A percentile compares a stretch with the other conserved stretches of the same genome.
Evolutionary conservation across 148 eudicot genomes (phyloP).

Genomic region (Diospyros kaki): DNA sequence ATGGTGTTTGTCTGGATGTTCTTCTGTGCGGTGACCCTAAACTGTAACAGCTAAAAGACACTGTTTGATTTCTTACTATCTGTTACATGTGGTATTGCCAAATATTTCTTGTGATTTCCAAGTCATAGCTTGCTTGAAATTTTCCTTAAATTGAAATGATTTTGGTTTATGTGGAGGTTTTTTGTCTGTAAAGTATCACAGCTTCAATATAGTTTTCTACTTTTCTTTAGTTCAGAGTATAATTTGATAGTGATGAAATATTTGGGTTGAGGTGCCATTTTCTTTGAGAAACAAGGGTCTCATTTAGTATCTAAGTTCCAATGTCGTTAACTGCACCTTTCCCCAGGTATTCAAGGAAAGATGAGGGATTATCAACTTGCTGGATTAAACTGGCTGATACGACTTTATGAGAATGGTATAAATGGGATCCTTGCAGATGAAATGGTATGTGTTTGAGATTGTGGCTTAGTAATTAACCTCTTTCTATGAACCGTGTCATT

Average conservation of each 20-base stretch:
- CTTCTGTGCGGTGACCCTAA: too few species aligned
- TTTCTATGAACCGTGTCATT: background rate
- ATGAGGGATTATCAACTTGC: slow-evolving; percentile 99
- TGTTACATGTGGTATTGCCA: background rate
- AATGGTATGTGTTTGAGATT: slow-evolving; percentile 46
- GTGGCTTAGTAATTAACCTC: background rate
- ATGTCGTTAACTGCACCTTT: background rate
- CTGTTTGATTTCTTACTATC: background rate
- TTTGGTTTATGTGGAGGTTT: background rate
- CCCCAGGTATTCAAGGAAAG: slow-evolving; percentile 91
- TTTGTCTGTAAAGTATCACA: background rate
- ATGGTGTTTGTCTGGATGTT: too few species aligned
- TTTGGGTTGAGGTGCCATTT: background rate
- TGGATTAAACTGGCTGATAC: slow-evolving; percentile 94
- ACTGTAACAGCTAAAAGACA: too few species aligned
- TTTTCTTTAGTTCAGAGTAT: background rate
- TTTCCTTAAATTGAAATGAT: background rate
- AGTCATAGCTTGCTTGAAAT: too few species aligned
- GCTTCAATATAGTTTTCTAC: background rate
- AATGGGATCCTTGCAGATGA: slow-evolving; percentile 99
- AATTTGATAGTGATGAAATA: background rate
- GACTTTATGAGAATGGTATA: slow-evolving; percentile 95
- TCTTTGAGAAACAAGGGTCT: too few species aligned
- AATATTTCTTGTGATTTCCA: background rate
- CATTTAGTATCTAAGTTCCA: background rate